Percentiles rank a stretch among this genome's conserved stretches.
Evolutionary conservation across 106 monocot species (phyloP).

Genomic region (Apostasia shenzhenica): DNA sequence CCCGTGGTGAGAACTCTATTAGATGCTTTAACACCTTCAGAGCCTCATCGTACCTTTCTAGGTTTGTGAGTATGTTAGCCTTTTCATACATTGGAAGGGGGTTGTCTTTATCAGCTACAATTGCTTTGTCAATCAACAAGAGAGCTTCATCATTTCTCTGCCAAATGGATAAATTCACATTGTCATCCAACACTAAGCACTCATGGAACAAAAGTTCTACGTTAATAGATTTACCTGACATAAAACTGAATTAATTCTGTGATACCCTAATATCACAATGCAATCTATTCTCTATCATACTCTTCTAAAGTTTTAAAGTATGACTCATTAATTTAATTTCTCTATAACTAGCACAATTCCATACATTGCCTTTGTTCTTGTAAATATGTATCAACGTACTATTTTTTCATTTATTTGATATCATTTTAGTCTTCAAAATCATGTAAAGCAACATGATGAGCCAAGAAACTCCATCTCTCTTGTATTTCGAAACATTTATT

Average conservation of each 20-base stretch:
- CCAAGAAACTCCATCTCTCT: not conserved
- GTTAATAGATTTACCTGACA: not conserved
- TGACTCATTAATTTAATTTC: no score
- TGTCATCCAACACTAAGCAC: not conserved
- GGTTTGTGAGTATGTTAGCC: constrained; percentile 60
- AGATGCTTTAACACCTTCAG: constrained; percentile 68
- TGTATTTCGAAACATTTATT: not conserved
- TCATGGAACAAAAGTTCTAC: not conserved
- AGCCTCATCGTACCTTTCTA: constrained; percentile 80
- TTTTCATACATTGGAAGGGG: constrained; percentile 89
- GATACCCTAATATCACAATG: no score
- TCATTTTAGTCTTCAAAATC: no score
- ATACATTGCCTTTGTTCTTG: no score
- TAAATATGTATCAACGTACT: no score
- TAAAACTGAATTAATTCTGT: no score
- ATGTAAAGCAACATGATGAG: not conserved
- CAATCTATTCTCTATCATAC: no score
- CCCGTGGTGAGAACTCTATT: constrained; percentile 58
- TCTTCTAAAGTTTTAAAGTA: no score
- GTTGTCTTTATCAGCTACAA: constrained; percentile 74
- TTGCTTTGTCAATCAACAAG: constrained; percentile 74
- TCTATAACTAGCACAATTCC: no score
- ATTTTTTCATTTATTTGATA: no score
- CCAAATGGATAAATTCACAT: not conserved
- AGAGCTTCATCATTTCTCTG: constrained; percentile 86